Base-by-base conservation (phyloP, 805 yeast species). In the Lipomyces sp. region DNA sequence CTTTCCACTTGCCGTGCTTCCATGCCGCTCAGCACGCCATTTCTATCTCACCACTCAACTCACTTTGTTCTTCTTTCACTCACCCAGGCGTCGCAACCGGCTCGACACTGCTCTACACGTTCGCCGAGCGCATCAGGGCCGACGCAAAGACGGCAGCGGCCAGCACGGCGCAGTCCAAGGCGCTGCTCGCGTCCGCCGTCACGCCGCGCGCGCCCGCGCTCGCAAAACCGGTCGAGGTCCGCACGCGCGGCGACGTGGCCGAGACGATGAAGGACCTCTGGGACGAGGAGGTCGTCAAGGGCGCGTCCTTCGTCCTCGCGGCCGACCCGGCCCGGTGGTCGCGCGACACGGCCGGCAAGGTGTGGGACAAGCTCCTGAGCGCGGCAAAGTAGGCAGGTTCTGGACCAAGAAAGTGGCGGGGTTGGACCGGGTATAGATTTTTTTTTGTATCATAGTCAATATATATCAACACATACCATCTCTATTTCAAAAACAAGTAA, bases 211-310 rank as follows among this genome's bases (percentile, higher is more conserved):
- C 29, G 2, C 45, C 34, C 38, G 14, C 23, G 1, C 40, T 50
- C 29, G 34, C 24, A 13, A 46, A 45, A 32, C 54, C 54, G 13
- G 18, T 36, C 26, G 40, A 39, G 19, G 8, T 18, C 31, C 41
- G 71, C 50, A 69, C 74, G 26, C 74, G 85, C 28, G 67, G 71
- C 10, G 65, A 69, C 22, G 54, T 80, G 29, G 62, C 62, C 8
- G 89, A 86, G 65, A 82, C 89, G 0, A 71, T 78, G 53, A 84
- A 82, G 58, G 95, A 86, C 62, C 73, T 85, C 37, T 86, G 95
- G 95, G 83, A 86, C 63, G 81, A 78, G 39, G 90, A 84, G 64
- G 76, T 86, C 47, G 74, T 83, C 50, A 72, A 70, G 39, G 75
- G 77, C 51, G 86, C 82, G 21, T 80, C 80, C 58, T 82, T 84